These are phyloP conservation scores for Leccinellum albellum DNA, from an alignment of 768 basidiomycete genomes.

Conservation along the genomic window DNA sequence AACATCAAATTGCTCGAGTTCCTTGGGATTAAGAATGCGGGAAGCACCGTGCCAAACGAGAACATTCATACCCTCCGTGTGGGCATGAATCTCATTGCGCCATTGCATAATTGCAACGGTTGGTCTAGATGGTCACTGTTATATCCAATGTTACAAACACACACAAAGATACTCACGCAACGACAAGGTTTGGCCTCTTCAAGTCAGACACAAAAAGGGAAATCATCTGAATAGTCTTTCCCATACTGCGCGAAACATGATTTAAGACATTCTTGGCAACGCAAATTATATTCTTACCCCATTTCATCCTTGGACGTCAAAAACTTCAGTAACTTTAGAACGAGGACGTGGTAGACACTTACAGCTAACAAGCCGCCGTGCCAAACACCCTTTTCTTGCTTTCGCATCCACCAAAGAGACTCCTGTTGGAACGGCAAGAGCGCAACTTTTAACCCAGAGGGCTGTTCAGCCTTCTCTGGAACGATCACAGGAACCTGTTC, in stretches of 20 bases:
- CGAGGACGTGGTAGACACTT: slow-evolving; percentile 27
- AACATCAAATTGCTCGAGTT: slow-evolving; percentile 83
- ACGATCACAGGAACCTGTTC: slow-evolving; percentile 53
- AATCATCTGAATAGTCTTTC: slow-evolving; percentile 96
- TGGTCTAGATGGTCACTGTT: slow-evolving; percentile 29
- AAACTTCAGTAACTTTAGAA: slow-evolving; percentile 6
- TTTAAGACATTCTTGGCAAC: slow-evolving; percentile 3
- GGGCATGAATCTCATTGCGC: slow-evolving; percentile 87
- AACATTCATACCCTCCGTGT: slow-evolving; percentile 80
- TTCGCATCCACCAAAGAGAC: slow-evolving; percentile 92
- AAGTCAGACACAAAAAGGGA: slow-evolving; percentile 78
- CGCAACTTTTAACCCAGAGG: slow-evolving; percentile 74
- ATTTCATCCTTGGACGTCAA: slow-evolving; percentile 66
- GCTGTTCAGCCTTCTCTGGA: slow-evolving; percentile 74
- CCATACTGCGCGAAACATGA: slow-evolving; percentile 56
- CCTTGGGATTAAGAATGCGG: slow-evolving; percentile 60
- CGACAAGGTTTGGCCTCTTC: slow-evolving; percentile 80
- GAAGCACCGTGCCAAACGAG: slow-evolving; percentile 89
- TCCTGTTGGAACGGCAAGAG: slow-evolving; percentile 95
- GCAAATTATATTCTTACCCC: slow-evolving; percentile 53
- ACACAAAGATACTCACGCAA: slow-evolving; percentile 61
- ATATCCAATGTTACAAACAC: neutral
- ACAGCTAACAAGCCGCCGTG: slow-evolving; percentile 90
- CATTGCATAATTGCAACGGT: slow-evolving; percentile 71
- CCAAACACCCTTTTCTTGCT: slow-evolving; percentile 88